Evolutionary conservation across 202 grass and related monocot species (phyloP), one percentile per base, ranked within the genome.

Genomic region (Carex arenaria): DNA sequence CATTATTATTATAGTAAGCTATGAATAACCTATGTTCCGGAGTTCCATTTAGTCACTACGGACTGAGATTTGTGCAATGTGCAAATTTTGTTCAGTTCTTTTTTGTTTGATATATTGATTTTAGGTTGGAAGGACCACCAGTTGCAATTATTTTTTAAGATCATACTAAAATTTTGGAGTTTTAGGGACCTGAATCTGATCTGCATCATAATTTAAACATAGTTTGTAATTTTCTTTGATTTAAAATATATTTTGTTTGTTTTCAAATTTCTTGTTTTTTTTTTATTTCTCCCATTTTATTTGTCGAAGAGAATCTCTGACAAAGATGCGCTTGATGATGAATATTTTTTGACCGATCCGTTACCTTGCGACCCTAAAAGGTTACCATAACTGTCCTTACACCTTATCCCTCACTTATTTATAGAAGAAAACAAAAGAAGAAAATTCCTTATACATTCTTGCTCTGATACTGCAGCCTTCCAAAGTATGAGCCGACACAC

Each of bases 281-380:
- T 49, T 10, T 49, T 12, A 49, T 49, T 49, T 49, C 11, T 49
- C 11, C 45, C 45, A 49, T 49, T 49, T 11, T 47, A 3, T 49
- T 49, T 49, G 12, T 49, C 0, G 89, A 72, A 97, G 94, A 97
- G 94, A 87, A 97, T 97, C 63, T 89, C 92, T 71, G 94, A 90
- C 0, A 97, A 91, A 86, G 90, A 97, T 59, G 92, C 92, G 54
- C 90, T 97, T 64, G 94, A 97, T 85, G 92, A 92, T 26, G 92
- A 97, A 20, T 97, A 97, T 85, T 97, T 97, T 76, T 98, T 89
- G 95, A 94, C 90, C 11, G 92, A 98, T 77, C 95, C 90, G 4
- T 81, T 95, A 77, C 95, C 95, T 19, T 98, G 92, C 81, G 92
- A 98, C 45, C 90, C 95, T 0, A 95, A 95, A 90, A 98, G 95